Conservation (phyloP, 2,329 filamentous ascomycete genomes). For the Stagonosporopsis vannaccii region DNA sequence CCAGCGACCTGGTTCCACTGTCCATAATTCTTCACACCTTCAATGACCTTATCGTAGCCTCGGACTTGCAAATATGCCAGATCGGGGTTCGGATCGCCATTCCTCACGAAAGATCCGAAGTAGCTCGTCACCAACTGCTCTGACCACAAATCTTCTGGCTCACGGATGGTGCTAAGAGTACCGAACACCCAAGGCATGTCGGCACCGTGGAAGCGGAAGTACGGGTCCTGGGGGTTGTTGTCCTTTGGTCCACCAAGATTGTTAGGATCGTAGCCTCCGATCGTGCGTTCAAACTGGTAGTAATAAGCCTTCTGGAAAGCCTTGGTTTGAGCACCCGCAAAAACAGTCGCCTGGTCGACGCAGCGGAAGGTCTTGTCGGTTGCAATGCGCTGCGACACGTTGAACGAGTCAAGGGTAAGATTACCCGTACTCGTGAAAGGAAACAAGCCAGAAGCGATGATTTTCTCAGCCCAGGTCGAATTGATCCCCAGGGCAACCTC, state of each 20-base stretch:
- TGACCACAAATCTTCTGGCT: conserved; percentile 58
- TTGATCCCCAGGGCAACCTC: conserved; percentile 57
- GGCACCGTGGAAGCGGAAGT: conserved; percentile 65
- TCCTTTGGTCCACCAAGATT: conserved; percentile 57
- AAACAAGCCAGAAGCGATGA: conserved; percentile 57
- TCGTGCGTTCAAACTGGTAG: conserved; percentile 67
- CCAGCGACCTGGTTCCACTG: conserved; percentile 44
- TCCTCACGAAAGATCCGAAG: conserved; percentile 61
- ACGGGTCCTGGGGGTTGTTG: conserved; percentile 60
- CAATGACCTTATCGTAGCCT: conserved; percentile 54
- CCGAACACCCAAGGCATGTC: conserved; percentile 63
- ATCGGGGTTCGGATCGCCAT: conserved; percentile 60
- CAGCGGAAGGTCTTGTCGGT: conserved; percentile 69
- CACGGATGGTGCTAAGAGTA: conserved; percentile 58
- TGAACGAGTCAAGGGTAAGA: conserved; percentile 63
- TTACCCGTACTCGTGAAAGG: conserved; percentile 59
- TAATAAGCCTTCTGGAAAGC: conserved; percentile 62
- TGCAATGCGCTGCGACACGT: conserved; percentile 61
- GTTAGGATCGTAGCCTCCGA: conserved; percentile 62
- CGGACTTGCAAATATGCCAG: conserved; percentile 55
- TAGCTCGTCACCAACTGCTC: conserved; percentile 57
- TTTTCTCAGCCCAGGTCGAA: conserved; percentile 43
- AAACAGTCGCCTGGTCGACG: conserved; percentile 65
- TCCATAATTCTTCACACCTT: conserved; percentile 51
- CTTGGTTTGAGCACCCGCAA: conserved; percentile 55